Percentiles rank a stretch among this genome's conserved stretches.
Conservation (phyloP, 208 protist genomes). For the Wallacemonas sp. region DNA sequence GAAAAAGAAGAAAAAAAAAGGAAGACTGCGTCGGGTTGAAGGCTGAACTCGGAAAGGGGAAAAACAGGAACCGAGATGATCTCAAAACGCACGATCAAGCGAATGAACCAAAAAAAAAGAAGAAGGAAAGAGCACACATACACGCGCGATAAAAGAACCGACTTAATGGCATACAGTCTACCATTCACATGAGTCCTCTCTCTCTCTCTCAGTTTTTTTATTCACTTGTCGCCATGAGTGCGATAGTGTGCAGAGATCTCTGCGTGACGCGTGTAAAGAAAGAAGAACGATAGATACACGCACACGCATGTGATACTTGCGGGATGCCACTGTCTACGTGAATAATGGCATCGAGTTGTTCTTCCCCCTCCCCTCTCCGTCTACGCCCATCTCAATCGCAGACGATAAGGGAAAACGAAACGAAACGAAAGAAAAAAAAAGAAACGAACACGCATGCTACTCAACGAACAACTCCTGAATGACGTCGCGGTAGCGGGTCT, state of each 20-base stretch:
- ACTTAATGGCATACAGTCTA: too few species aligned
- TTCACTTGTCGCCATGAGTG: too few species aligned
- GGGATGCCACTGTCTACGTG: too few species aligned
- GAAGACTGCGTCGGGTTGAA: neutral
- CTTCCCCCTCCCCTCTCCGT: too few species aligned
- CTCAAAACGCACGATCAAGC: too few species aligned
- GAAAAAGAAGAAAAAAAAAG: neutral
- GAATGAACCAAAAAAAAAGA: too few species aligned
- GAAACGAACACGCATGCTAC: neutral
- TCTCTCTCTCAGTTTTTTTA: neutral
- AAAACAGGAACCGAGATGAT: slow-evolving; percentile 8
- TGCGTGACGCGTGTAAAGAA: too few species aligned
- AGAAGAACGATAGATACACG: too few species aligned
- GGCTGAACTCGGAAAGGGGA: neutral
- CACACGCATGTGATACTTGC: too few species aligned
- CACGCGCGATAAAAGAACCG: neutral
- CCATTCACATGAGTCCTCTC: neutral
- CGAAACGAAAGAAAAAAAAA: slow-evolving; percentile 7
- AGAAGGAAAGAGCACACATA: neutral
- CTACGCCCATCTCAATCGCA: too few species aligned
- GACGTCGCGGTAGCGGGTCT: slow-evolving; percentile 20
- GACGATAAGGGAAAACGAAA: slow-evolving; percentile 2
- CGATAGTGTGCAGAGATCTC: too few species aligned
- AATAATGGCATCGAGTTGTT: too few species aligned
- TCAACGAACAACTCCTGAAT: slow-evolving; percentile 35